A percentile compares a stretch with the other conserved stretches of the same genome.
Conservation (phyloP, 176 grass and related monocot species). For the Oryza nivara region DNA sequence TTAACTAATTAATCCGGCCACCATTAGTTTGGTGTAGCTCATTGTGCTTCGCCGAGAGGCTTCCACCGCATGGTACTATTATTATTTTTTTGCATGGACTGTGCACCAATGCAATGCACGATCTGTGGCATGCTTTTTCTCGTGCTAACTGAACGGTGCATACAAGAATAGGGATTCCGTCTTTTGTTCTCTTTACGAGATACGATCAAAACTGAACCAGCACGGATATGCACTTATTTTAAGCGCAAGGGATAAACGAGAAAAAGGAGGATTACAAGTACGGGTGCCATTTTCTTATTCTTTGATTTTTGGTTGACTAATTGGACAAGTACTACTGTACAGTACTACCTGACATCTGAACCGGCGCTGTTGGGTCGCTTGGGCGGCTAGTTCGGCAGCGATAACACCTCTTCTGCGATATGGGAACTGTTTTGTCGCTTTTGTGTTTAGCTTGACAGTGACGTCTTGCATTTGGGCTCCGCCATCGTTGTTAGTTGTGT, state of each 20-base stretch:
- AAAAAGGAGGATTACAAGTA: neutral
- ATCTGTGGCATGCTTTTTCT: neutral
- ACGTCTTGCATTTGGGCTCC: too few relatives aligned
- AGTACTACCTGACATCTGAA: neutral
- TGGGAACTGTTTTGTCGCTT: too few relatives aligned
- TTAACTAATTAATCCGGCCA: slow-evolving; percentile 24
- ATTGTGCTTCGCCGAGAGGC: neutral
- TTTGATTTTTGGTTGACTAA: neutral
- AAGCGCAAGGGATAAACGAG: neutral
- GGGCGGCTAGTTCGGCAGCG: too few relatives aligned
- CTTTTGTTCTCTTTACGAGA: neutral
- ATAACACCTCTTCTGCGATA: too few relatives aligned
- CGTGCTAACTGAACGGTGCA: neutral
- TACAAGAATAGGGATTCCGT: neutral
- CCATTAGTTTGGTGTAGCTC: neutral
- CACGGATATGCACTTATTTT: neutral
- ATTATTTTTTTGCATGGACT: neutral
- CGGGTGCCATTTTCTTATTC: neutral
- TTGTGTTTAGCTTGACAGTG: too few relatives aligned
- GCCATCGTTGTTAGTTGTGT: too few relatives aligned
- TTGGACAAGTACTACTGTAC: neutral
- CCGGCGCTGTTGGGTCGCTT: too few relatives aligned
- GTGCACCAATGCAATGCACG: neutral
- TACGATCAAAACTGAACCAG: neutral
- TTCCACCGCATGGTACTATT: neutral